These are phyloP conservation scores for Tylopilus balloui DNA, from an alignment of 768 basidiomycete species.

Conservation along the genomic window DNA sequence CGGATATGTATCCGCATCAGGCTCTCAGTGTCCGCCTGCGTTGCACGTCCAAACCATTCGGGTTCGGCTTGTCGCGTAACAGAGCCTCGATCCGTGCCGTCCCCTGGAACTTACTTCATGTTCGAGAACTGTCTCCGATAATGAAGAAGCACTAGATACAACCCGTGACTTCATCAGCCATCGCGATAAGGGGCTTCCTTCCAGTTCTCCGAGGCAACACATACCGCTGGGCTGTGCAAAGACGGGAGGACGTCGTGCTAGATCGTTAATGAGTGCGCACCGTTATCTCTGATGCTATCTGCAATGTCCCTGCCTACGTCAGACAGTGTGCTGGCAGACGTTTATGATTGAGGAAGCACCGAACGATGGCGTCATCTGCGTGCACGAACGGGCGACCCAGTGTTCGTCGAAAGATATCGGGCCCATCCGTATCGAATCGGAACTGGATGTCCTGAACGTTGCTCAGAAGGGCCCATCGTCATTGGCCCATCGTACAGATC, in stretches of 20 bases:
- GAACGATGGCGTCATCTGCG: constrained; percentile 13
- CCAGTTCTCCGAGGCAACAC: constrained; percentile 19
- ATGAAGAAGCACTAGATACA: constrained; percentile 4
- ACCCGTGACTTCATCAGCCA: constrained; percentile 4
- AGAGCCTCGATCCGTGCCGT: no score
- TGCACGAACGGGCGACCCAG: background rate
- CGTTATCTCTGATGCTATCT: constrained; percentile 11
- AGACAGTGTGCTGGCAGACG: background rate
- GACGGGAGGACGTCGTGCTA: background rate
- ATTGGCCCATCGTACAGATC: constrained; percentile 4
- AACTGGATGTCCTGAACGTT: constrained; percentile 1
- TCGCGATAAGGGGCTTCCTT: constrained; percentile 10
- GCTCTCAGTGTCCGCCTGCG: no score
- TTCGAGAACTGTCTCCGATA: background rate
- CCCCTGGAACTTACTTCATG: no score
- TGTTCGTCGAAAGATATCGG: constrained; percentile 7
- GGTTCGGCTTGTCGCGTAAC: background rate
- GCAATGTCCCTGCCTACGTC: background rate
- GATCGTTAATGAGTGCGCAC: background rate
- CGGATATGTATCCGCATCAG: no score
- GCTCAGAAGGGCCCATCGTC: background rate
- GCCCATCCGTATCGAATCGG: constrained; percentile 15
- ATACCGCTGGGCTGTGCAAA: constrained; percentile 3
- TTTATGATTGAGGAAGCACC: constrained; percentile 12
- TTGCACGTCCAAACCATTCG: background rate